phyloP scores from a whole-genome alignment of 169 alveolate species.

The Toxoplasma gondii region DNA sequence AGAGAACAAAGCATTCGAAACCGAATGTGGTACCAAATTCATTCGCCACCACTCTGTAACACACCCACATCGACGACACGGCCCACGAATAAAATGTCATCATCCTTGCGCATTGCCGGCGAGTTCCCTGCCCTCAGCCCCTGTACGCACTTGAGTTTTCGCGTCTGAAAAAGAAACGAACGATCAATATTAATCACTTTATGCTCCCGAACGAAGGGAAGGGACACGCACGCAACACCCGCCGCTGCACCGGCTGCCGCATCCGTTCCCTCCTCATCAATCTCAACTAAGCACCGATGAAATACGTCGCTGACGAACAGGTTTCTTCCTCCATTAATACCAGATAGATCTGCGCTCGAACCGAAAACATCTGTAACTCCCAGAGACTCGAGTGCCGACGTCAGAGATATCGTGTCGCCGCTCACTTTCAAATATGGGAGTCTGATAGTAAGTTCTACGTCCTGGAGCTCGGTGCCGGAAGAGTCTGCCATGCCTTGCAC shows the following conservation, averaged over 20 bases:
- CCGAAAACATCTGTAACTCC: background rate
- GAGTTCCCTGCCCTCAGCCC: background rate
- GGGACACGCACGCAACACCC: conserved; percentile 12
- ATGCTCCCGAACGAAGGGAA: background rate
- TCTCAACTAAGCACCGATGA: conserved; percentile 37
- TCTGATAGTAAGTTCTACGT: conserved; percentile 1
- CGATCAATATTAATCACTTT: conserved; percentile 5
- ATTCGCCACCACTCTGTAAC: background rate
- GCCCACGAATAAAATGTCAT: conserved; percentile 19
- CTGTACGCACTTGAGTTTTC: background rate
- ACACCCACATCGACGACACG: background rate
- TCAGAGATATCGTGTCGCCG: background rate
- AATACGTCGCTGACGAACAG: conserved; percentile 17
- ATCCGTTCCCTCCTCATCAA: conserved; percentile 55
- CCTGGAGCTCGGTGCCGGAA: background rate
- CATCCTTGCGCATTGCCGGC: background rate
- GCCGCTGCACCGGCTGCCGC: conserved; percentile 60
- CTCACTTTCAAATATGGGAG: conserved; percentile 9
- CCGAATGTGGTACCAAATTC: no score
- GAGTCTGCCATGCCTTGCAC: background rate
- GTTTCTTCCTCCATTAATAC: conserved; percentile 9
- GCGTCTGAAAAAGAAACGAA: background rate
- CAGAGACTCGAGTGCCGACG: background rate
- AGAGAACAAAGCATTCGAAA: no score
- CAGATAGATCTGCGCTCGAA: conserved; percentile 48